phyloP scores from a whole-genome alignment of 139 green algal species.

The Pseudopediastrum boryanum region DNA sequence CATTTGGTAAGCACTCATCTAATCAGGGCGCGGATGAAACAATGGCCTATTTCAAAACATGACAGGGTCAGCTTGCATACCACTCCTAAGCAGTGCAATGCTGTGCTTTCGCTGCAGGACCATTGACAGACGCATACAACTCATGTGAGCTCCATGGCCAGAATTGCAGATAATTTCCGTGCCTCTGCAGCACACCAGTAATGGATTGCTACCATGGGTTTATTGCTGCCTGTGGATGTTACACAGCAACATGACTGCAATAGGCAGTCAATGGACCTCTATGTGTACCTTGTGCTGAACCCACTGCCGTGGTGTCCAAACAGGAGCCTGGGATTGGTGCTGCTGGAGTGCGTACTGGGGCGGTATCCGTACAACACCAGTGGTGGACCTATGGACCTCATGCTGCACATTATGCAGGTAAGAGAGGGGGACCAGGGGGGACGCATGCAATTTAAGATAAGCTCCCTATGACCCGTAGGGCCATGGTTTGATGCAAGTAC shows the following conservation, averaged over 20 bases:
- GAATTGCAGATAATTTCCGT: not conserved
- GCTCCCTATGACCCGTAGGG: not conserved
- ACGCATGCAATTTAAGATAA: not conserved
- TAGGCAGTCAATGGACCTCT: not conserved
- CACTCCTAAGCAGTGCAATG: not conserved
- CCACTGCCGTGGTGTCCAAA: not conserved
- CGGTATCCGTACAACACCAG: conserved; percentile 88
- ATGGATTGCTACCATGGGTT: not conserved
- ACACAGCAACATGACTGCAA: not conserved
- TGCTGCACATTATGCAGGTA: conserved; percentile 68
- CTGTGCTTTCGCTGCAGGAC: not conserved
- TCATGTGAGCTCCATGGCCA: too few relatives aligned
- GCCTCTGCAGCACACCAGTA: not conserved
- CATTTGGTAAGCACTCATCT: conserved; percentile 68
- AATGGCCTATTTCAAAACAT: not conserved
- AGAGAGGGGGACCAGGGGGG: not conserved
- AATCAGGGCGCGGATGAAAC: not conserved
- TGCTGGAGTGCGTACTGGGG: conserved; percentile 90
- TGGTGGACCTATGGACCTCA: conserved; percentile 76
- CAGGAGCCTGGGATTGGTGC: conserved; percentile 82
- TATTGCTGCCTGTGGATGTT: not conserved
- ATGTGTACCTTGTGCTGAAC: not conserved
- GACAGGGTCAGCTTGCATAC: not conserved
- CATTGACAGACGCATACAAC: not conserved
- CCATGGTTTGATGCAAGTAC: not conserved